phyloP scores from a whole-genome alignment of 352 stramenopile species.

The Phytopythium boreale region DNA sequence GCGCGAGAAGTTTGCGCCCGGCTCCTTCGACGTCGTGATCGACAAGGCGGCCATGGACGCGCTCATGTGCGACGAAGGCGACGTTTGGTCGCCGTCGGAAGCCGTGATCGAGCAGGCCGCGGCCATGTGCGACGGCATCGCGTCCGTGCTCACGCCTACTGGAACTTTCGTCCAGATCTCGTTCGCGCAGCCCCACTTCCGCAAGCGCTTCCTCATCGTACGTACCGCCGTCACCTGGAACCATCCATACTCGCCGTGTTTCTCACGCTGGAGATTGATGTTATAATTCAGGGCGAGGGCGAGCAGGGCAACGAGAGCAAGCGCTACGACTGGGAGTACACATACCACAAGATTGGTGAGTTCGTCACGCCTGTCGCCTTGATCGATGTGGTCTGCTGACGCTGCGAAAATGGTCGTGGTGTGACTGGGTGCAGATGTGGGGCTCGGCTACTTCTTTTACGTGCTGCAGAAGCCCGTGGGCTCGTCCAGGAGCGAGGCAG shows the following conservation, averaged over 20 bases:
- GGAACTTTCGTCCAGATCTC: slow-evolving; percentile 76
- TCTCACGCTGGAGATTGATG: background rate
- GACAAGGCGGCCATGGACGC: slow-evolving; percentile 87
- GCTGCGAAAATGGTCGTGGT: no score
- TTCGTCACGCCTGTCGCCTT: background rate
- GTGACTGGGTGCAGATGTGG: slow-evolving; percentile 29
- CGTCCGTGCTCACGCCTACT: slow-evolving; percentile 32
- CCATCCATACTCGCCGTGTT: background rate
- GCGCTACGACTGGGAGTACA: slow-evolving; percentile 45
- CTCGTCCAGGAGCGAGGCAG: background rate
- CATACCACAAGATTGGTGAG: slow-evolving; percentile 52
- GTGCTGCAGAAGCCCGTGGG: slow-evolving; percentile 36
- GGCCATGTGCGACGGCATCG: slow-evolving; percentile 54
- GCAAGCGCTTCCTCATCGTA: slow-evolving; percentile 54
- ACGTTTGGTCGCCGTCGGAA: slow-evolving; percentile 66
- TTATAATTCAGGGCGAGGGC: slow-evolving; percentile 23
- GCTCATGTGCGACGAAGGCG: slow-evolving; percentile 69
- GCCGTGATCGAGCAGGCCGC: slow-evolving; percentile 40
- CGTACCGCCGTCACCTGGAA: background rate
- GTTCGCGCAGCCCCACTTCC: slow-evolving; percentile 82
- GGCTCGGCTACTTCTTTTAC: slow-evolving; percentile 64
- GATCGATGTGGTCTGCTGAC: slow-evolving; percentile 8
- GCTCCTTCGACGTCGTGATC: slow-evolving; percentile 72
- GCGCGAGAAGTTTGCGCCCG: slow-evolving; percentile 27
- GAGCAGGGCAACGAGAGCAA: slow-evolving; percentile 24